Base-by-base conservation (phyloP, 192 early-diverging fungal species). In the Powellomyces hirtus region DNA sequence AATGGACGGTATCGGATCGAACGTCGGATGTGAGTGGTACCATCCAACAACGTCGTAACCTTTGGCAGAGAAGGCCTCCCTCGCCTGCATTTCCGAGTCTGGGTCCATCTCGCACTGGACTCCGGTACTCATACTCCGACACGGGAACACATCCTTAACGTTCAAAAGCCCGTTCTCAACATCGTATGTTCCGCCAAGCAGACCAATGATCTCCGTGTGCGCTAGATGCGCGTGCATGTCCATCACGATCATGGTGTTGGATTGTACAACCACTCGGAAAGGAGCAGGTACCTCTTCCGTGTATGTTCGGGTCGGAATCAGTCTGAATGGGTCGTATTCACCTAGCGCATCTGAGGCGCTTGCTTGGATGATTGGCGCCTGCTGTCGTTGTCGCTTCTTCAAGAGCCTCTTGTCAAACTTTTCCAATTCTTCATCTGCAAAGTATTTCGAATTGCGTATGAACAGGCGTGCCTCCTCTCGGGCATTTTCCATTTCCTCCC, bases 11-110 rank as follows among this genome's bases (percentile, higher is more conserved):
- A 86, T 87, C 4, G 94, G 89, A 38, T 92, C 92, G 66, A 97
- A 97, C 0, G 91, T 91, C 34, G 95, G 94, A 74, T 97, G 95
- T 36, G 93, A 95, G 73, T 97, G 95, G 80, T 94, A 97, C 95
- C 95, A 97, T 53, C 94, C 94, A 33, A 96, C 93, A 0, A 91
- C 90, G 22, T 72, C 72, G 51, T 83, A 80, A 0, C 85, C 84
- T 66, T 79, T 76, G 5, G 70, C 71, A 0, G 76, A 79, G 75
- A 97, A 97, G 20, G 73, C 82, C 40, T 88, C 83, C 10, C 92
- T 82, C 0, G 95, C 94, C 37, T 87, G 81, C 52, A 95, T 87
- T 63, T 97, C 94, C 0, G 90, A 91, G 13, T 73, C 87, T 26
- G 92, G 90, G 66, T 96, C 94, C 91, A 97, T 94, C 70, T 97